A percentile compares a stretch with the other conserved stretches of the same genome.
These are phyloP conservation scores for Colletotrichum sp. DNA, from an alignment of 2,329 filamentous ascomycete genomes.

Conservation along the genomic window DNA sequence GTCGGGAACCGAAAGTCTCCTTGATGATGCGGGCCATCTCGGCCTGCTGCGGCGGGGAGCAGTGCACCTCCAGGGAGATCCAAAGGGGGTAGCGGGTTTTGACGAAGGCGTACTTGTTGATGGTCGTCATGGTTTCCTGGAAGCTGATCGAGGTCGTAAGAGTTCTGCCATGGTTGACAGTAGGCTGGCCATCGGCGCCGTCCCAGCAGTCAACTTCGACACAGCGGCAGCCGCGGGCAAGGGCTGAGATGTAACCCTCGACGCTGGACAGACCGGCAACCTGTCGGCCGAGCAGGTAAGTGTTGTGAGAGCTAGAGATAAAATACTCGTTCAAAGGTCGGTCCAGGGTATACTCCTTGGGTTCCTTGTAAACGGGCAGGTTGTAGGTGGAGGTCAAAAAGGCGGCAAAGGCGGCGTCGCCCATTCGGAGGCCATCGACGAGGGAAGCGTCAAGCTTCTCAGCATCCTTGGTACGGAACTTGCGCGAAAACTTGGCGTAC, in stretches of 20 bases:
- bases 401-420: constrained; percentile 76
- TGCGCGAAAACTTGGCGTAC: constrained; percentile 74
- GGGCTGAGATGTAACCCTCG: constrained; percentile 90
- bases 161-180: constrained; percentile 90
- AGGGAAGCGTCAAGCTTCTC: constrained; percentile 45
- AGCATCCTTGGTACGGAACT: constrained; percentile 54
- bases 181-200: constrained; percentile 82
- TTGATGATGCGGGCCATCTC: constrained; percentile 92
- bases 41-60: constrained; percentile 80
- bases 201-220: constrained; percentile 99
- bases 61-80: constrained; percentile 96
- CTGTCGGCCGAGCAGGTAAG: constrained; percentile 91
- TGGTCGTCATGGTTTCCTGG: constrained; percentile 87
- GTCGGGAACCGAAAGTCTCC: constrained; percentile 78
- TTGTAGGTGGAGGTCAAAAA: constrained; percentile 81
- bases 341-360: constrained; percentile 71
- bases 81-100: constrained; percentile 89
- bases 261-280: constrained; percentile 89
- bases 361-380: constrained; percentile 65
- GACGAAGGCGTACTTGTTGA: constrained; percentile 93
- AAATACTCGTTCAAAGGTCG: constrained; percentile 95
- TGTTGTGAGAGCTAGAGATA: constrained; percentile 98
- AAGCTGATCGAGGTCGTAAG: constrained; percentile 90
- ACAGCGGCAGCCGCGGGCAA: constrained; percentile 90
- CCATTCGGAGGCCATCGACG: constrained; percentile 61